Evolutionary conservation across 192 early-diverging fungal species (phyloP), one percentile per base, ranked within the genome.

Genomic region (Mortierella alpina): DNA sequence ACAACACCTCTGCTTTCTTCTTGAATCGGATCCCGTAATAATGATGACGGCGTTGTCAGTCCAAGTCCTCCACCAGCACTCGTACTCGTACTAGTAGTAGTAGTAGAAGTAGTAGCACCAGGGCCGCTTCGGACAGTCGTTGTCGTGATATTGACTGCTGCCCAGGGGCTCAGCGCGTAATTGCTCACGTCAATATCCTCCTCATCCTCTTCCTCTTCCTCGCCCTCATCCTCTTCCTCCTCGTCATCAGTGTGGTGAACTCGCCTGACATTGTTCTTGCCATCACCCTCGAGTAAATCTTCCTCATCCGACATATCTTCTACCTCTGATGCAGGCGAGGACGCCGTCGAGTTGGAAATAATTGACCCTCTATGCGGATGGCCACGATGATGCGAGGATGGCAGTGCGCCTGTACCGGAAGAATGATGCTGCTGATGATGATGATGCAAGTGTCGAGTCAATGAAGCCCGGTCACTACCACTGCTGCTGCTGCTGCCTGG

Each of bases 81-180:
- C n/a, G n/a, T n/a, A n/a, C n/a, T n/a, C n/a, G n/a, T n/a, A n/a
- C n/a, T n/a, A n/a, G n/a, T n/a, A n/a, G n/a, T n/a, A n/a, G n/a
- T n/a, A n/a, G n/a, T n/a, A n/a, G n/a, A n/a, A 20, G 20, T 56
- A 56, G 5, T 5, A 56, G 54, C 6, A 56, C 7, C 20, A 56
- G 54, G 7, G 6, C 42, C 58, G 0, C 39, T 41, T 5, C 39
- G 39, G 14, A 59, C 40, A 42, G 40, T 42, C 5, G 58, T 41
- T 2, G 58, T 31, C 15, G 58, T 41, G 14, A 41, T n/a, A 0
- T 31, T 31, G 31, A 31, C 31, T 31, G 31, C 31, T 0, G 71
- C 71, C 71, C 71, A 73, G 0, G 71, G 71, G 8, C 71, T 73
- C 12, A 73, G 18, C 0, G 71, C 71, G 23, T 73, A 73, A 65